These are phyloP conservation scores for Strigomonas galati DNA, from an alignment of 208 protist genomes.

Conservation along the genomic window DNA sequence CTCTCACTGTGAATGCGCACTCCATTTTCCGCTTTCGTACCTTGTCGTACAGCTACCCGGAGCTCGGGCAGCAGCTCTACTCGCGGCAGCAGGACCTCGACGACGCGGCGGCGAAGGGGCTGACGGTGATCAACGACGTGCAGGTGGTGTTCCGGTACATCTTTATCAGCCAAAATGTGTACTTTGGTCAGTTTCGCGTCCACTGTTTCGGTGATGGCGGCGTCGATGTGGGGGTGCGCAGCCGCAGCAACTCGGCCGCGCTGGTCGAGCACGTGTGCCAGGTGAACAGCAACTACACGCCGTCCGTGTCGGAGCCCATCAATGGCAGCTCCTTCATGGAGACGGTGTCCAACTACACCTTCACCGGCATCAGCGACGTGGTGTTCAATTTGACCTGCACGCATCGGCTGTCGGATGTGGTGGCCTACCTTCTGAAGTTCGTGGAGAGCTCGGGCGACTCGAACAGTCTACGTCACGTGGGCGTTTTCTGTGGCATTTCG, in stretches of 20 bases:
- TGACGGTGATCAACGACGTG: background rate
- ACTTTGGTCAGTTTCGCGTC: conserved; percentile 20
- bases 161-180: conserved; percentile 21
- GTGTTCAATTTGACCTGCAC: conserved; percentile 2
- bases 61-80: background rate
- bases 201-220: conserved; percentile 38
- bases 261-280: background rate
- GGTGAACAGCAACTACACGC: background rate
- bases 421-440: background rate
- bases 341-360: conserved; percentile 8
- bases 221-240: conserved; percentile 22
- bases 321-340: background rate
- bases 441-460: too few species aligned
- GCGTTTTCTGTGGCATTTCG: conserved; percentile 30
- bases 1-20: background rate
- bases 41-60: conserved; percentile 7
- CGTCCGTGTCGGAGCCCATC: background rate
- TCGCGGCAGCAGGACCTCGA: background rate
- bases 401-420: background rate
- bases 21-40: conserved; percentile 2
- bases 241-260: conserved; percentile 4
- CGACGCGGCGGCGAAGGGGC: background rate
- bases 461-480: too few species aligned
- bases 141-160: conserved; percentile 8
- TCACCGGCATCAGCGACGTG: background rate